Base-by-base conservation (phyloP, 2,329 filamentous ascomycete genomes). In the Alternaria novae-zelandiae region DNA sequence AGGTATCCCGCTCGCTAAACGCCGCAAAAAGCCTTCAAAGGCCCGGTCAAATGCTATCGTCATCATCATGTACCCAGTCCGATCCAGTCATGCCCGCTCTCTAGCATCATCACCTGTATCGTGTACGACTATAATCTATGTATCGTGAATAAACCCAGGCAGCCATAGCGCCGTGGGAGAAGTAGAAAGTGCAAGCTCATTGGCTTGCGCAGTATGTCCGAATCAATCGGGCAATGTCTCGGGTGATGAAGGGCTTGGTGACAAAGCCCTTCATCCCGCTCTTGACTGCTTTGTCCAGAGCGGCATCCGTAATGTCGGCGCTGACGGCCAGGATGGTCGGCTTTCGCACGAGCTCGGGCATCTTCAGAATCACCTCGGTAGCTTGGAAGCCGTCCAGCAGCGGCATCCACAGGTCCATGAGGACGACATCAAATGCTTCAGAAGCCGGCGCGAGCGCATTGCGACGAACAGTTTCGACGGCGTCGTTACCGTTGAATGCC, bases 351-450 rank as follows among this genome's bases (percentile, higher is more conserved):
- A 65, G 65, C 23, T 74, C 70, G 46, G 61, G 59, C 81, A 89
- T 84, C 23, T 82, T 79, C 11, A 91, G 78, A 46, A 92, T 92
- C 50, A 83, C 81, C 70, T 86, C 84, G 0, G 90, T 87, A 2
- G 90, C 90, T 73, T 91, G 87, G 67, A 91, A 92, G 2, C 90
- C 90, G 72, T 92, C 90, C 83, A 92, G 89, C 67, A 88, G 83
- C 1, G 90, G 90, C 89, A 92, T 92, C 90, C 90, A 92, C 10
- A 92, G 84, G 77, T 92, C 90, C 90, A 92, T 92, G 46, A 92
- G 80, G 23, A 92, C 84, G 2, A 90, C 84, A 70, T 91, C 86
- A 60, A 91, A 86, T 45, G 79, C 76, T 17, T 74, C 66, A 26
- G 68, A 73, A 26, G 66, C 55, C 59, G 74, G 55, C 26, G 55